phyloP scores from a whole-genome alignment of 2,329 filamentous ascomycete species.

The Helotiales sp. region DNA sequence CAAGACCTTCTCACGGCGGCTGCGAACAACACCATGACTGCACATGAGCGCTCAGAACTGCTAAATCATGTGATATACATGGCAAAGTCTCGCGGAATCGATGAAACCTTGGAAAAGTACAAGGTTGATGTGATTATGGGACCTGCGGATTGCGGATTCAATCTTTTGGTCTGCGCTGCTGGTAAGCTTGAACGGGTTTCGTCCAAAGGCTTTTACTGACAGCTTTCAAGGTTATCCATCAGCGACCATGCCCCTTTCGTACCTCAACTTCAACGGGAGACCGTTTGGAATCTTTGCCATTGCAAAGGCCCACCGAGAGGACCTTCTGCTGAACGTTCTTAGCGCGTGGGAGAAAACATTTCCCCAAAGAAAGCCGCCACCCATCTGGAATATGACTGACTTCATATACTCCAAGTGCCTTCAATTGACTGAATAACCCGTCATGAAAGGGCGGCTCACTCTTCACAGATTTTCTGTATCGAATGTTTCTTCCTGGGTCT shows the following conservation, averaged over 20 bases:
- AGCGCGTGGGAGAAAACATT: background rate
- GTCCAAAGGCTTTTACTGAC: background rate
- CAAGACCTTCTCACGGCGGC: background rate
- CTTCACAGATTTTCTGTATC: too few relatives aligned
- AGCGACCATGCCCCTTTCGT: background rate
- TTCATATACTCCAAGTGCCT: too few relatives aligned
- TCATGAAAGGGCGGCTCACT: too few relatives aligned
- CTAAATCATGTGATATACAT: background rate
- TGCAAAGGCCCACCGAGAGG: background rate
- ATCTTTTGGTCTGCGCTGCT: background rate
- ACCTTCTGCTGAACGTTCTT: background rate
- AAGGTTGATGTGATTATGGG: constrained; percentile 11
- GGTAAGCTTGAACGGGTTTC: background rate
- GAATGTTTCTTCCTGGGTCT: too few relatives aligned
- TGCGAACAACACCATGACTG: background rate
- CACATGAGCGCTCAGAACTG: background rate
- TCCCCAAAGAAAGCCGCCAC: background rate
- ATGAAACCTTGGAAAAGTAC: constrained; percentile 3
- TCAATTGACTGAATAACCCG: too few relatives aligned
- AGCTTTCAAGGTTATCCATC: background rate
- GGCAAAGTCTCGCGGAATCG: background rate
- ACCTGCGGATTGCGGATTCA: background rate
- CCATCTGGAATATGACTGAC: too few relatives aligned
- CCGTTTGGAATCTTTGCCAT: background rate
- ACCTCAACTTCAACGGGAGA: background rate